Base-by-base conservation (phyloP, 2,329 filamentous ascomycete genomes). In the Aspergillus aculeatus region DNA sequence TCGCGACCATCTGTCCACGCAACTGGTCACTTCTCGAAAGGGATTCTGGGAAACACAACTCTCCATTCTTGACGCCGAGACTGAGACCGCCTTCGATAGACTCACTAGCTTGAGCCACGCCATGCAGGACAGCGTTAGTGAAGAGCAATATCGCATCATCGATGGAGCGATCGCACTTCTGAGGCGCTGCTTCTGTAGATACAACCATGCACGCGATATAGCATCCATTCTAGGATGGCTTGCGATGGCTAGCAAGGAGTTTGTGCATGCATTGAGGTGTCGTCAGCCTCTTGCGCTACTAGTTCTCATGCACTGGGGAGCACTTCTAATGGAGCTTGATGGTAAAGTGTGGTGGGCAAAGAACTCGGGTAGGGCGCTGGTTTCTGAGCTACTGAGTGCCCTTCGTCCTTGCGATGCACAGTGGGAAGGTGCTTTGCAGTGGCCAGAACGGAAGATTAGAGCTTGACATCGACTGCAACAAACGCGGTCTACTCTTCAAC, bases 21-120 rank as follows among this genome's bases (percentile, higher is more conserved):
- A 80, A 73, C 72, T 84, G 1, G 85, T 84, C 68, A 79, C 75
- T 24, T 74, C 74, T 3, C 78, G 75, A 44, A 66, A 66, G 0
- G 70, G 71, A 21, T 81, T 62, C 81, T 81, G 78, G 80, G 76
- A 6, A 66, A 76, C 23, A 73, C 75, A 11, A 16, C 56, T 26
- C 1, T 54, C 54, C 4, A 58, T 57, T 19, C 32, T 74, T 26
- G 73, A 76, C 31, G 35, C 24, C 2, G 68, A 69, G 5, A 71
- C 68, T 0, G 62, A 68, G 23, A 49, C 55, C 21, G 73, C 74
- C 7, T 62, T 76, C 12, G 58, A 68, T 41, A 66, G 68, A 50
- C 59, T 76, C 6, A 64, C 60, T 2, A 53, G 63, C 2, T 50
- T 75, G 24, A 74, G 73, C 26, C 67, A 75, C 31, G 66, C 70